Base-by-base conservation (phyloP, 805 yeast species). In the Crinitomyces ghanaensis region DNA sequence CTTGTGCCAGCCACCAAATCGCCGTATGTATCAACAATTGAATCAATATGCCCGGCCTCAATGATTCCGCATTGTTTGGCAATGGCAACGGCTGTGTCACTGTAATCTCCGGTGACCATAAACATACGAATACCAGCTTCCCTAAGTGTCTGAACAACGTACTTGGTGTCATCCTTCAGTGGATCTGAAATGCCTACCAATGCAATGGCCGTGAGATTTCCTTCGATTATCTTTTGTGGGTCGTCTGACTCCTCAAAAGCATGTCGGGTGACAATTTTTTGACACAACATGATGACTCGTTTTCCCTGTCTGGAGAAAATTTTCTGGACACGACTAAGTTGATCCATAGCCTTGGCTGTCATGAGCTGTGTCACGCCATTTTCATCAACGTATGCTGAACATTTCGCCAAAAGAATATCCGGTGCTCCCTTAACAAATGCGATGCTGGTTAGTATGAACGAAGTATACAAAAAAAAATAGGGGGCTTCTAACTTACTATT, bases 161-260 rank as follows among this genome's bases (percentile, higher is more conserved):
- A 63, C 28, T 72, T 67, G 5, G 85, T 95, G 41, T 76, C 74
- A 7, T 84, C 78, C 49, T 96, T 72, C 38, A 97, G 98, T 7
- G 97, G 98, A 59, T 88, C 98, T 46, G 80, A 82, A 93, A 88
- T 85, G 36, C 95, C 96, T 41, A 83, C 63, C 29, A 88, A 59
- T 11, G 97, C 98, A 45, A 80, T 68, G 50, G 86, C 83, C 2
- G 72, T 63, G 44, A 88, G 64, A 16, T 70, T 76, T n/a, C n/a
- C n/a, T n/a, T n/a, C n/a, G n/a, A n/a, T n/a, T n/a, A n/a, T n/a
- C n/a, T n/a, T n/a, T n/a, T n/a, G n/a, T n/a, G n/a, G n/a, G n/a
- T n/a, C n/a, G n/a, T n/a, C n/a, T n/a, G n/a, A n/a, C n/a, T n/a
- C n/a, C n/a, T n/a, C n/a, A n/a, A n/a, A n/a, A n/a, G n/a, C n/a